Percentiles rank a stretch among this genome's conserved stretches.
Conservation (phyloP, 495 filamentous ascomycete genomes). For the Penicillium lividum region DNA sequence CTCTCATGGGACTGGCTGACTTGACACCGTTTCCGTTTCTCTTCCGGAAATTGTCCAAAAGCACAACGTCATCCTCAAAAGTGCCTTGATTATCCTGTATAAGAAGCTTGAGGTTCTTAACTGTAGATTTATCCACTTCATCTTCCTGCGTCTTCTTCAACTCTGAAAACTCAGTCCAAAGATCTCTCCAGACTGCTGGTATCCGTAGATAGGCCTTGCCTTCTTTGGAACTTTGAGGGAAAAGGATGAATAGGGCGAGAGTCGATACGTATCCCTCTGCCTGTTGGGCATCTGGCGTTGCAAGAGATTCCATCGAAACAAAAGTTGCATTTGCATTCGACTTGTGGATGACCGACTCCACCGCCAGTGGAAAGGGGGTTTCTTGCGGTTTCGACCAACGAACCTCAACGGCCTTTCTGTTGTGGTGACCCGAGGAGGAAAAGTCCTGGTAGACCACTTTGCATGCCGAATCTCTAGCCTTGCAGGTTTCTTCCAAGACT, state of each 20-base stretch:
- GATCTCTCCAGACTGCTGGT: constrained; percentile 76
- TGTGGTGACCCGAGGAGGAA: constrained; percentile 70
- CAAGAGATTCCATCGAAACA: constrained; percentile 72
- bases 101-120: constrained; percentile 52
- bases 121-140: constrained; percentile 61
- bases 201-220: constrained; percentile 81
- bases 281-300: constrained; percentile 75
- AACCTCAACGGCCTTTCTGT: constrained; percentile 71
- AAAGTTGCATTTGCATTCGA: constrained; percentile 46
- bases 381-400: constrained; percentile 80
- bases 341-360: constrained; percentile 43
- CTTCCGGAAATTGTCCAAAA: constrained; percentile 64
- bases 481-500: constrained; percentile 83
- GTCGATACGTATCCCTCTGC: constrained; percentile 87
- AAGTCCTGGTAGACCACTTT: constrained; percentile 65
- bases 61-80: constrained; percentile 70
- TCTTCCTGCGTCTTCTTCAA: constrained; percentile 68
- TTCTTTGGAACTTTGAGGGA: constrained; percentile 72
- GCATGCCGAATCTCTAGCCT: constrained; percentile 70
- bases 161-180: constrained; percentile 78
- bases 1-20: constrained; percentile 40
- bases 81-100: constrained; percentile 44
- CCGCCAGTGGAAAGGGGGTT: constrained; percentile 37
- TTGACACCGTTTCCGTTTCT: constrained; percentile 59
- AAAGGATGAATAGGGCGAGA: constrained; percentile 76